Conservation (phyloP, 352 stramenopile genomes). For the Peronospora farinosa region DNA sequence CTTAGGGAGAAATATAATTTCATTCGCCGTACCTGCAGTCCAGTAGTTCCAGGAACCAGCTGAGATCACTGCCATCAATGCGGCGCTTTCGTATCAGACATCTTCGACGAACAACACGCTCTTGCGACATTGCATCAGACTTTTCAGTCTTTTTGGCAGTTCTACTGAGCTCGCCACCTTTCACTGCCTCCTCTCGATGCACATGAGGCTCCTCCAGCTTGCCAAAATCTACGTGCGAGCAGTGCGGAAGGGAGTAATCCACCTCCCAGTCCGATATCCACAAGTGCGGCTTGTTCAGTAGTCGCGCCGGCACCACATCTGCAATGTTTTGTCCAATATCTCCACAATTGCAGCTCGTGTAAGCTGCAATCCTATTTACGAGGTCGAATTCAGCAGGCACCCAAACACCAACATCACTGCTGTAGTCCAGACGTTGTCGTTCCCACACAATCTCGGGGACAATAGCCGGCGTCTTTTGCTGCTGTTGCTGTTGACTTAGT, state of each 20-base stretch:
- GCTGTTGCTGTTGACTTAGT: constrained; percentile 23
- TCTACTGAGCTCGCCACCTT: constrained; percentile 1
- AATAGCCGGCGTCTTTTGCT: constrained; percentile 27
- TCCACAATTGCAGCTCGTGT: constrained; percentile 60
- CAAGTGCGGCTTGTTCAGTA: constrained; percentile 66
- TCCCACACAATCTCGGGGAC: constrained; percentile 53
- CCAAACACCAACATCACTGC: constrained; percentile 26
- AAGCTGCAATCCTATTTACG: constrained; percentile 37
- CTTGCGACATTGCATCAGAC: background rate
- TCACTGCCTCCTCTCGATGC: constrained; percentile 5
- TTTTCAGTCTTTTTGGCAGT: constrained; percentile 3
- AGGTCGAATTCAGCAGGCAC: constrained; percentile 37
- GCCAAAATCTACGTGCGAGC: constrained; percentile 35
- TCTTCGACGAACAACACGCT: constrained; percentile 36
- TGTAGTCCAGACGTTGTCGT: constrained; percentile 28
- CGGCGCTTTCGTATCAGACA: constrained; percentile 55
- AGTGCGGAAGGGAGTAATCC: constrained; percentile 41
- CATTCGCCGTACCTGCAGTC: background rate
- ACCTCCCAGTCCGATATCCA: constrained; percentile 70
- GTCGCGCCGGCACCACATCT: constrained; percentile 54
- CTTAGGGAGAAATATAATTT: background rate
- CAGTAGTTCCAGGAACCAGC: constrained; percentile 73
- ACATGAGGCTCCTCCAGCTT: constrained; percentile 10
- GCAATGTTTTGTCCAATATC: constrained; percentile 43
- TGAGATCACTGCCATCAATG: constrained; percentile 67